Evolutionary conservation across 2,329 filamentous ascomycete species (phyloP), one percentile per base, ranked within the genome.

Genomic region (Cordyceps cicadae): DNA sequence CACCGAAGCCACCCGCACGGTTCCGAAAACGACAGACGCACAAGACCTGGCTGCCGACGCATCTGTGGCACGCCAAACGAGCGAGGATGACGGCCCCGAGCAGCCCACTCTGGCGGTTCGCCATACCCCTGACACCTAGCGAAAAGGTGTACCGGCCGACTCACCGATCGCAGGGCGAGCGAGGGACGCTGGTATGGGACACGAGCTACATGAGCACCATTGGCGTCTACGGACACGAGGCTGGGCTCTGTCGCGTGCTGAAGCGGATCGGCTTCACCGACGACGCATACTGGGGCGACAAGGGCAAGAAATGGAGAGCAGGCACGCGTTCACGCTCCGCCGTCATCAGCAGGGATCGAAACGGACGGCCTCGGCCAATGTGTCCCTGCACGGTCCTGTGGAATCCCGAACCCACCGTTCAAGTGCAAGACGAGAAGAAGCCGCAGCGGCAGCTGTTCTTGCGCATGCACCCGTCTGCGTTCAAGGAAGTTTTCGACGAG

Each of bases 1-100:
- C 86, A 2, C 76, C 75, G 0, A 71, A 68, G 54, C 70, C 85
- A 2, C 81, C 80, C 50, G 83, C 76, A 24, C 92, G 87, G 68
- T 97, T 91, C 70, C 86, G 87, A 66, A 94, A 91, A 74, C 86
- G 94, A 37, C 93, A 97, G 71, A 77, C 87, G 51, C 81, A 89
- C 72, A 97, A 97, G 77, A 92, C 89, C 3, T 97, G 93, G 91
- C 79, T 99, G 17, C 94, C 94, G 0, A 97, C 94, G 7, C 94
- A 99, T 72, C 76, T 95, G 65, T 99, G 89, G 83, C 92, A 96
- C 74, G 87, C 93, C 2, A 99, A 99, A 73, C 81, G 94, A 62
- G 91, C 94, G 24, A 88, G 84, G 63, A 95, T 99, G 89, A 92
- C 92, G 0, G 81, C 84, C 8, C 88, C 90, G 0, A 87, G 83